These are phyloP conservation scores for Taiozyma sp. DNA, from an alignment of 1,139 yeast species.

Conservation along the genomic window DNA sequence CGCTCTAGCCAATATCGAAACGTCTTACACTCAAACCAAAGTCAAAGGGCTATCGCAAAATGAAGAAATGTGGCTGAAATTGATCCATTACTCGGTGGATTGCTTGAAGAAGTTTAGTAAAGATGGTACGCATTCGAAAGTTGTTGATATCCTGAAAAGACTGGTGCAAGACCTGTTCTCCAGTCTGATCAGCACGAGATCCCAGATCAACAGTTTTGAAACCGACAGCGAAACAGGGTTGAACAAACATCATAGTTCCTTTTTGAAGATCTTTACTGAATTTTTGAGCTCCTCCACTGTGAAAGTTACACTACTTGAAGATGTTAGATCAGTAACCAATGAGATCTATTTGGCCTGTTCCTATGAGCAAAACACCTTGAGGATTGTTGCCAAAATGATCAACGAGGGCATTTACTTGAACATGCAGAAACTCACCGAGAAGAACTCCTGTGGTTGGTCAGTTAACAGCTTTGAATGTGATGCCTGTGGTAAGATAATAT, in stretches of 20 bases:
- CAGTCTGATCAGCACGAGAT: conserved; percentile 38
- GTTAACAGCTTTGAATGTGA: conserved; percentile 53
- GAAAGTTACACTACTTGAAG: conserved; percentile 42
- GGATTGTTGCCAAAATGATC: conserved; percentile 48
- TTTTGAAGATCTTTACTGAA: conserved; percentile 45
- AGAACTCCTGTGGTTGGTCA: conserved; percentile 56
- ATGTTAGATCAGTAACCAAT: conserved; percentile 55
- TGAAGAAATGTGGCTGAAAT: conserved; percentile 37
- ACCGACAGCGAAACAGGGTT: conserved; percentile 12
- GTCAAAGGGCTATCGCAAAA: conserved; percentile 17
- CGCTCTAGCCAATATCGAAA: conserved; percentile 26
- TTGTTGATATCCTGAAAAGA: conserved; percentile 34
- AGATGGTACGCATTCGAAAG: conserved; percentile 10
- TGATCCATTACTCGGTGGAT: conserved; percentile 31
- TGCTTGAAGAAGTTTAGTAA: conserved; percentile 27
- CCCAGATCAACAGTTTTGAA: conserved; percentile 27
- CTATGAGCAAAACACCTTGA: conserved; percentile 55
- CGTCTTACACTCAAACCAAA: conserved; percentile 10
- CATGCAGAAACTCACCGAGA: conserved; percentile 35
- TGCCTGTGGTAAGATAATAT: conserved; percentile 60
- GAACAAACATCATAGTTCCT: conserved; percentile 29
- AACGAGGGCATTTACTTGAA: conserved; percentile 49
- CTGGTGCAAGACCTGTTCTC: conserved; percentile 51
- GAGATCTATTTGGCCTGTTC: conserved; percentile 63
- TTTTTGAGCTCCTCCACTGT: conserved; percentile 35